These are phyloP conservation scores for Babesia ovis DNA, from an alignment of 169 alveolate species.

Conservation along the genomic window DNA sequence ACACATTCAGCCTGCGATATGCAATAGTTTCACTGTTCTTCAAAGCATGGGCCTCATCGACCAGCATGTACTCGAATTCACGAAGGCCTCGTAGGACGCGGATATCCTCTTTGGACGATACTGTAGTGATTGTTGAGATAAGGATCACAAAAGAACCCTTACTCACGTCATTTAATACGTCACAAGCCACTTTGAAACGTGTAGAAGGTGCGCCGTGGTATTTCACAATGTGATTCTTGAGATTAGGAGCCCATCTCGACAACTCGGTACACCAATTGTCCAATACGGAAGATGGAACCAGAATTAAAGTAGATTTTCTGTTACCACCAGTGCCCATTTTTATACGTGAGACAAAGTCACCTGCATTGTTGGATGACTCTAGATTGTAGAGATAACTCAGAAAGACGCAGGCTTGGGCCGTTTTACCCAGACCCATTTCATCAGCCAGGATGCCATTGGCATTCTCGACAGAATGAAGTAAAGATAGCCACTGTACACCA, in stretches of 20 bases:
- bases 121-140: constrained; percentile 46
- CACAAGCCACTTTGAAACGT: constrained; percentile 67
- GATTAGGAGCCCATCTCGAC: constrained; percentile 85
- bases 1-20: constrained; percentile 81
- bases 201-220: constrained; percentile 81
- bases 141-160: constrained; percentile 42
- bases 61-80: constrained; percentile 83
- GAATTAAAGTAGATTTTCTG: constrained; percentile 75
- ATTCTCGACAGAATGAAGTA: constrained; percentile 69
- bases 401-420: constrained; percentile 86
- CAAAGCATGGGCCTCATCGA: constrained; percentile 92
- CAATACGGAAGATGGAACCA: constrained; percentile 84
- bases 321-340: neutral
- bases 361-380: neutral
- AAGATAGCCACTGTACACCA: constrained; percentile 86
- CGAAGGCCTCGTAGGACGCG: constrained; percentile 45
- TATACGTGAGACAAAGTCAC: neutral
- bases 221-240: constrained; percentile 71
- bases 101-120: constrained; percentile 62
- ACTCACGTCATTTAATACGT: constrained; percentile 45
- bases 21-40: constrained; percentile 87
- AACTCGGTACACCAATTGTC: constrained; percentile 85
- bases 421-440: constrained; percentile 91
- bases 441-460: constrained; percentile 87
- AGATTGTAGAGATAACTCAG: constrained; percentile 53